phyloP scores from a whole-genome alignment of 805 yeast species.

The Barnettozyma sucrosica region DNA sequence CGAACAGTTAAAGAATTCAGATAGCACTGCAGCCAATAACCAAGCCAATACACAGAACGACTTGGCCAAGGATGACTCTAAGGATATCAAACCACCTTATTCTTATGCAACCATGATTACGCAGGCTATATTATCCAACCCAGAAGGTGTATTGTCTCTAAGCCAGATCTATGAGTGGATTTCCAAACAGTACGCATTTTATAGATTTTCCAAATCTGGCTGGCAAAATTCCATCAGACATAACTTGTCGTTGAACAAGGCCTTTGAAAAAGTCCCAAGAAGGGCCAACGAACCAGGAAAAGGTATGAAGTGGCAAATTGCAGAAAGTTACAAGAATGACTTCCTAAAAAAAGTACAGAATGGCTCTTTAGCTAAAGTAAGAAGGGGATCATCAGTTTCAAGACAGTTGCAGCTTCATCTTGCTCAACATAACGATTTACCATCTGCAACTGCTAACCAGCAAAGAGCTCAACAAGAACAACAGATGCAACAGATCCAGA shows the following conservation, averaged over 20 bases:
- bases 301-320: constrained; percentile 98
- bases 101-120: constrained; percentile 98
- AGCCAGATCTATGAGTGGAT: constrained; percentile 94
- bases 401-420: constrained; percentile 74
- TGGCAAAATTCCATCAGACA: constrained; percentile 99
- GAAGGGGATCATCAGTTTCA: constrained; percentile 77
- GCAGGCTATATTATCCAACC: constrained; percentile 86
- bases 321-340: constrained; percentile 77
- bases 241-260: constrained; percentile 88
- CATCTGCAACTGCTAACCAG: constrained; percentile 21
- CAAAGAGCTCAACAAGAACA: constrained; percentile 27
- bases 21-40: constrained; percentile 3
- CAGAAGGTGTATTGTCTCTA: constrained; percentile 81
- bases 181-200: constrained; percentile 80
- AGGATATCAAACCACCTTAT: constrained; percentile 93
- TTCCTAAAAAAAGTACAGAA: constrained; percentile 73
- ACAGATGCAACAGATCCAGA: constrained; percentile 30
- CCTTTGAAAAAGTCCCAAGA: constrained; percentile 95
- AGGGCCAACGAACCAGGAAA: constrained; percentile 96
- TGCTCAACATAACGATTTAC: constrained; percentile 38
- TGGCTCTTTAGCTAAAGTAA: constrained; percentile 67
- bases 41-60: constrained; percentile 37
- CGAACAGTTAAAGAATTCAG: constrained; percentile 3
- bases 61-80: constrained; percentile 83
- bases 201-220: constrained; percentile 87